Conservation (phyloP, 768 basidiomycete genomes). For the Trichaptum fuscoviolaceum region DNA sequence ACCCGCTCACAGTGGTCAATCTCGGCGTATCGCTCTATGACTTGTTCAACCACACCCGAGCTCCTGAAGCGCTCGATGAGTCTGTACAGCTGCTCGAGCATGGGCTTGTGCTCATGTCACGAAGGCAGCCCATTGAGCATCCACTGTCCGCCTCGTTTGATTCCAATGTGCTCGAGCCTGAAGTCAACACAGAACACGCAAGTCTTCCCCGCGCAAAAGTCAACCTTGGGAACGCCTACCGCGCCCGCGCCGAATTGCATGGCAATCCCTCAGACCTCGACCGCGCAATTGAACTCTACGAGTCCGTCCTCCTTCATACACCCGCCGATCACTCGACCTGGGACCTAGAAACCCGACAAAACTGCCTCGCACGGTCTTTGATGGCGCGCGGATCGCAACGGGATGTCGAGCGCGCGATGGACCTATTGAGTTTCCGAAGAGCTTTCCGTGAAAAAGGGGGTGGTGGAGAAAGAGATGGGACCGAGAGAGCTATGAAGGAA, state of each 20-base stretch:
- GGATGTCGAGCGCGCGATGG: slow-evolving; percentile 1
- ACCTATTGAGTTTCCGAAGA: neutral
- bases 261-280: neutral
- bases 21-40: neutral
- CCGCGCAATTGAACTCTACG: neutral
- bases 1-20: neutral
- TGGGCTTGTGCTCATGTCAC: neutral
- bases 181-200: no score
- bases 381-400: neutral
- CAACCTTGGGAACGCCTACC: slow-evolving; percentile 3
- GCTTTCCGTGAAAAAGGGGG: no score
- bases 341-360: neutral
- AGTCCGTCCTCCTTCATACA: neutral
- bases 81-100: neutral
- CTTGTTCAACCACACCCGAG: neutral
- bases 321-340: neutral
- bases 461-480: no score
- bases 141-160: no score
- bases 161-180: neutral
- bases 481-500: no score
- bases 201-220: slow-evolving; percentile 1
- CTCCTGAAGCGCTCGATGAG: neutral
- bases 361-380: neutral
- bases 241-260: neutral
- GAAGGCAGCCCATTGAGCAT: no score